Conservation (phyloP, 495 filamentous ascomycete species). For the Neurospora hispaniola region DNA sequence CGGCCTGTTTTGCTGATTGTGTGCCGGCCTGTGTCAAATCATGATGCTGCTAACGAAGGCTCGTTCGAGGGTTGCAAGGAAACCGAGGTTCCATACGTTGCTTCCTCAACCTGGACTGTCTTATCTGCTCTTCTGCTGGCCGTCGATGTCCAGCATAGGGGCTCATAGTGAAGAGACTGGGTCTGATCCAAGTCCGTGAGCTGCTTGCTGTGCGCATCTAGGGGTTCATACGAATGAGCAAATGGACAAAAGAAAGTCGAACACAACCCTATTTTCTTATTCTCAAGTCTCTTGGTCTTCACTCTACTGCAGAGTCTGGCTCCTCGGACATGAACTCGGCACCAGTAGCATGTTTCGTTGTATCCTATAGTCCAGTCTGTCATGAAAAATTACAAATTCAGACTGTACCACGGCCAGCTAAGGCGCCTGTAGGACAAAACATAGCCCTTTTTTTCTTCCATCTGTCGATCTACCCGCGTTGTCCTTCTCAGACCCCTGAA, state of each 20-base stretch:
- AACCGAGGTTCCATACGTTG: background rate
- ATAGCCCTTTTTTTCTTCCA: background rate
- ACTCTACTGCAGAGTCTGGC: background rate
- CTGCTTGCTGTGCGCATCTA: background rate
- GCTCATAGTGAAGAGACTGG: background rate
- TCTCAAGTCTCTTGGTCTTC: background rate
- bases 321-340: background rate
- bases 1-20: background rate
- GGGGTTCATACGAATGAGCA: background rate
- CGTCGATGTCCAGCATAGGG: background rate
- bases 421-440: background rate
- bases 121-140: background rate
- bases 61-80: background rate
- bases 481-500: background rate
- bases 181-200: background rate
- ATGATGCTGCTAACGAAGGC: background rate
- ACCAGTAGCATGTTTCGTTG: background rate
- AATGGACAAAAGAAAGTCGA: background rate
- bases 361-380: background rate
- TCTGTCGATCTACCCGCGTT: background rate
- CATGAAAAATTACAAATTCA: background rate
- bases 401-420: background rate
- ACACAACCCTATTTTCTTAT: background rate
- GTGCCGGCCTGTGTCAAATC: background rate
- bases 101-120: background rate